Percentiles rank a stretch among this genome's conserved stretches.
Evolutionary conservation across 805 yeast species (phyloP).

Genomic region (Candida namnaoensis): DNA sequence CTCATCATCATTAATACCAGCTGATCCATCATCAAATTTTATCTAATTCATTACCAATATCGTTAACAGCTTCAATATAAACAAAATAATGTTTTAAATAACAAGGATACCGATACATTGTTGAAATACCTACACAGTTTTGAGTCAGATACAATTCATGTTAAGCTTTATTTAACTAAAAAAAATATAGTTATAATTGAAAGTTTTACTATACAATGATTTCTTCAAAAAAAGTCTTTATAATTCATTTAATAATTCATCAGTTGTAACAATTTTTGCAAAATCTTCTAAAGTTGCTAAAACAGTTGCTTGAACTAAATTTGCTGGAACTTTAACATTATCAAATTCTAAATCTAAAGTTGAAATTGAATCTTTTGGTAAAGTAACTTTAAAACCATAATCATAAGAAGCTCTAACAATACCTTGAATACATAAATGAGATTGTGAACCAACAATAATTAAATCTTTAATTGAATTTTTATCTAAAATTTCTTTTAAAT

Average conservation of each 20-base stretch:
- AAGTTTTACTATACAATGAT: too few species aligned
- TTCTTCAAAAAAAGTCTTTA: too few species aligned
- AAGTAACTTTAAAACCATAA: conserved; percentile 7
- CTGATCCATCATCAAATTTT: too few species aligned
- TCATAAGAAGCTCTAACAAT: conserved; percentile 11
- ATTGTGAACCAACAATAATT: conserved; percentile 11
- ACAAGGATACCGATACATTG: too few species aligned
- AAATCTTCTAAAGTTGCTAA: conserved; percentile 8
- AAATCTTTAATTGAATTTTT: conserved; percentile 3
- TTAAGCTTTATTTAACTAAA: too few species aligned
- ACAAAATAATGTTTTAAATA: too few species aligned
- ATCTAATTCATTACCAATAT: too few species aligned
- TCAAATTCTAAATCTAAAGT: conserved; percentile 10
- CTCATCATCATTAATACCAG: too few species aligned
- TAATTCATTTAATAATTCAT: neutral
- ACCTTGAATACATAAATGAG: conserved; percentile 13
- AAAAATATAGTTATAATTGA: too few species aligned
- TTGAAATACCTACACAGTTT: too few species aligned
- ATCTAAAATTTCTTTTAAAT: conserved; percentile 5
- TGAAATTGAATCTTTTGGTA: conserved; percentile 11
- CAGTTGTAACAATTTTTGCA: neutral
- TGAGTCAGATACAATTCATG: too few species aligned
- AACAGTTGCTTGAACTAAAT: conserved; percentile 5
- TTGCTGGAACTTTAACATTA: conserved; percentile 5
- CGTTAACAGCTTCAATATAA: too few species aligned